phyloP scores from a whole-genome alignment of 164 flowering plant genomes.

The Echeveria elegans region DNA sequence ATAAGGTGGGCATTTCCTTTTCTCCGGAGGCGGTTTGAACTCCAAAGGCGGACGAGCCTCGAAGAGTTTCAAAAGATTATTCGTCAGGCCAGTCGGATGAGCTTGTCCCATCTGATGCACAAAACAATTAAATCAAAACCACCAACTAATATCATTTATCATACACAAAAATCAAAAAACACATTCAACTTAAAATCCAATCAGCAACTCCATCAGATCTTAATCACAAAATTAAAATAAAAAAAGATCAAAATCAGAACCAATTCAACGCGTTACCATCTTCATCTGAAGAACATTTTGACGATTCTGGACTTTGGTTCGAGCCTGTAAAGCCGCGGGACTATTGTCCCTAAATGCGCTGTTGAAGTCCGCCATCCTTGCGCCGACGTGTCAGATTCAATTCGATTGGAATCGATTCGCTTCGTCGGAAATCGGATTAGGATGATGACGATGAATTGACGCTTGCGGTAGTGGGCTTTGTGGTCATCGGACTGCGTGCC shows the following conservation, averaged over 20 bases:
- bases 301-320: slow-evolving; percentile 7
- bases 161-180: slow-evolving; percentile 60
- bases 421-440: neutral
- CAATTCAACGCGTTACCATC: neutral
- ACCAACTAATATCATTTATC: neutral
- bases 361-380: slow-evolving; percentile 17
- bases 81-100: slow-evolving; percentile 94
- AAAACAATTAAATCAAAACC: too few species aligned
- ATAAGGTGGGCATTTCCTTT: slow-evolving; percentile 81
- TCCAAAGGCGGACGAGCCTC: slow-evolving; percentile 96
- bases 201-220: neutral
- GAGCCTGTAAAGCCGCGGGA: slow-evolving; percentile 5
- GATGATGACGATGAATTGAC: slow-evolving; percentile 10
- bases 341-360: slow-evolving; percentile 8
- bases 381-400: slow-evolving; percentile 13
- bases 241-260: neutral
- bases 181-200: neutral
- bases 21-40: slow-evolving; percentile 87
- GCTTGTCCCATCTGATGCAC: slow-evolving; percentile 81
- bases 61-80: slow-evolving; percentile 89
- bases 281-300: slow-evolving; percentile 5
- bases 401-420: neutral
- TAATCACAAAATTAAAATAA: slow-evolving; percentile 33
- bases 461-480: slow-evolving; percentile 42
- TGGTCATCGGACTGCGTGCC: slow-evolving; percentile 1